phyloP scores from a whole-genome alignment of 257 asterid species.

The Petrea volubilis region DNA sequence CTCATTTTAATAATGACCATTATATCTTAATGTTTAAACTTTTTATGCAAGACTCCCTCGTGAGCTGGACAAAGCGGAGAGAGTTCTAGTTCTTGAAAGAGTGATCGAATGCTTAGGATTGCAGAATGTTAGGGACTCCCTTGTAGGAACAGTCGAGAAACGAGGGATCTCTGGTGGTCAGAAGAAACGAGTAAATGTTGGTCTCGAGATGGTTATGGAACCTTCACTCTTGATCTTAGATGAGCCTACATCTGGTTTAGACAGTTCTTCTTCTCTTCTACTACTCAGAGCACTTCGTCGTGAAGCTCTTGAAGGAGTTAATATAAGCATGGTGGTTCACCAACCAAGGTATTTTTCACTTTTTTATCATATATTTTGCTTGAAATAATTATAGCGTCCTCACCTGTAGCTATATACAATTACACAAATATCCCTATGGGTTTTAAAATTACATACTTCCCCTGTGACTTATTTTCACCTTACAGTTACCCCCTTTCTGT shows the following conservation, averaged over 20 bases:
- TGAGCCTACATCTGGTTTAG: constrained; percentile 99
- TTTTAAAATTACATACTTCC: too few relatives aligned
- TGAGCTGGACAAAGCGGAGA: constrained; percentile 75
- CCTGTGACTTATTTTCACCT: too few relatives aligned
- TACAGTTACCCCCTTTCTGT: too few relatives aligned
- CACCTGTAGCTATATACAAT: too few relatives aligned
- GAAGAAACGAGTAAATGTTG: constrained; percentile 95
- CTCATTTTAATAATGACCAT: not conserved
- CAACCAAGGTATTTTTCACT: constrained; percentile 76
- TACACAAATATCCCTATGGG: too few relatives aligned
- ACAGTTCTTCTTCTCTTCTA: constrained; percentile 90
- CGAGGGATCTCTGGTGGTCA: constrained; percentile 99
- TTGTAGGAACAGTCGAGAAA: constrained; percentile 96
- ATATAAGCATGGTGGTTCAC: constrained; percentile 95
- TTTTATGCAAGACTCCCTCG: constrained; percentile 56
- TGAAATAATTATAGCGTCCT: not conserved
- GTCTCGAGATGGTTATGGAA: constrained; percentile 99
- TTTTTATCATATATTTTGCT: not conserved
- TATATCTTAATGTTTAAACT: constrained; percentile 4
- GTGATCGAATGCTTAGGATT: constrained; percentile 90
- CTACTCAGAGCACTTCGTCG: constrained; percentile 97
- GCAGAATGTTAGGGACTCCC: constrained; percentile 89
- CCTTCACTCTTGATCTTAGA: constrained; percentile 95
- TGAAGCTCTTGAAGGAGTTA: constrained; percentile 99
- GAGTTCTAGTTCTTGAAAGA: constrained; percentile 86